A percentile compares a stretch with the other conserved stretches of the same genome.
These are phyloP conservation scores for Pyronema domesticum DNA, from an alignment of 495 filamentous ascomycete species.

Conservation along the genomic window DNA sequence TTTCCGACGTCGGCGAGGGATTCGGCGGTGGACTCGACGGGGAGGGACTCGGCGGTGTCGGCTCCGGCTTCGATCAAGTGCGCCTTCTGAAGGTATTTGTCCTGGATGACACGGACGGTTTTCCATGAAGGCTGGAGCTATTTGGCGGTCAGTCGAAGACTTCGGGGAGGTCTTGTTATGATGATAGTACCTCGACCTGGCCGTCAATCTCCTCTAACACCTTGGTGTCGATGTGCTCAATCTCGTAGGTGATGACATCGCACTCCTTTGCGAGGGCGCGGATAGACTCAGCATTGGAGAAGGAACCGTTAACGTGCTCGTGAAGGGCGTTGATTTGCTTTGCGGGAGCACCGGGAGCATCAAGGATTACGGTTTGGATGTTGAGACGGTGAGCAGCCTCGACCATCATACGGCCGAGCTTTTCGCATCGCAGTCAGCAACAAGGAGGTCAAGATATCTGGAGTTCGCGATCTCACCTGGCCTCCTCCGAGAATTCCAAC, in stretches of 20 bases:
- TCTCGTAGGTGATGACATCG: constrained; percentile 87
- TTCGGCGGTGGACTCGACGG: constrained; percentile 35
- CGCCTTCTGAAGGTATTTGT: constrained; percentile 87
- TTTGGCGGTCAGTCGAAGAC: constrained; percentile 25
- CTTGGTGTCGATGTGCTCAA: constrained; percentile 89
- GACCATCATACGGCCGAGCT: constrained; percentile 83
- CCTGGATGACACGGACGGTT: constrained; percentile 82
- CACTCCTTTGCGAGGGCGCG: constrained; percentile 56
- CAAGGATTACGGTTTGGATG: constrained; percentile 63
- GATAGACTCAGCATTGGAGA: constrained; percentile 47
- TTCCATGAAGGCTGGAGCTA: constrained; percentile 75
- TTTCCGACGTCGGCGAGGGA: constrained; percentile 43
- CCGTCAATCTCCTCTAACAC: constrained; percentile 69
- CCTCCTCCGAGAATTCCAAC: constrained; percentile 59
- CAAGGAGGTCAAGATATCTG: background rate
- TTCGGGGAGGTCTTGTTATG: constrained; percentile 13
- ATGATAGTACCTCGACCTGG: constrained; percentile 30
- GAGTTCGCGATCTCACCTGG: constrained; percentile 29
- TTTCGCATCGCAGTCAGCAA: constrained; percentile 3
- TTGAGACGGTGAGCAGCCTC: constrained; percentile 77
- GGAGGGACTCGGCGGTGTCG: constrained; percentile 49
- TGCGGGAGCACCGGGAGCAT: constrained; percentile 61
- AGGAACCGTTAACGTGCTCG: constrained; percentile 54
- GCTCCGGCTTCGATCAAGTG: constrained; percentile 50
- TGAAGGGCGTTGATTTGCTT: constrained; percentile 72